phyloP scores from a whole-genome alignment of 2,329 filamentous ascomycete species.

The Fusarium algeriense region DNA sequence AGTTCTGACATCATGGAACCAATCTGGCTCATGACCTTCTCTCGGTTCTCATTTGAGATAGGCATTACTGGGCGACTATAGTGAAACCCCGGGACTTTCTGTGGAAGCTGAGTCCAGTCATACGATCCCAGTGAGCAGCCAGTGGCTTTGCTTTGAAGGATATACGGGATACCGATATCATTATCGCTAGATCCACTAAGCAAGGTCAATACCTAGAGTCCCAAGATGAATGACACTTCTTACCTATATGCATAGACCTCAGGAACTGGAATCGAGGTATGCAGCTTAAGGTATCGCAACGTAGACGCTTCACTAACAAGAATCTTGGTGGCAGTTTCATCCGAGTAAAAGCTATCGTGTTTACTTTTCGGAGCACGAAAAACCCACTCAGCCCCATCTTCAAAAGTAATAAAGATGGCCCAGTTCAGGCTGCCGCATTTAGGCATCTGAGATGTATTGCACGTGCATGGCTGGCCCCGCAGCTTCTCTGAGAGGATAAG shows the following conservation, averaged over 20 bases:
- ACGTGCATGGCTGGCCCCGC: background rate
- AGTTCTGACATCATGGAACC: background rate
- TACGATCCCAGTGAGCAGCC: background rate
- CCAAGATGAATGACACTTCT: fast-evolving
- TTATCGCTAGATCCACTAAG: background rate
- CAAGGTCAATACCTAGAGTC: fast-evolving
- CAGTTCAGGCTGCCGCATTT: background rate
- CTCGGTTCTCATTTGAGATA: background rate
- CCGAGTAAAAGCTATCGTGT: fast-evolving
- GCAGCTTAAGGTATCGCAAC: background rate
- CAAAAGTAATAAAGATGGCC: fast-evolving
- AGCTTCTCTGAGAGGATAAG: background rate
- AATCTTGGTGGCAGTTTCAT: background rate
- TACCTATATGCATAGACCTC: background rate
- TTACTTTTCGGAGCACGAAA: fast-evolving
- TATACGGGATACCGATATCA: background rate
- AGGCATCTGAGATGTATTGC: background rate
- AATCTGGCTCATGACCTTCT: background rate
- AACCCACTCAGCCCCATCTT: background rate
- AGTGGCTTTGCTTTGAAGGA: background rate
- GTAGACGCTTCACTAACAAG: background rate
- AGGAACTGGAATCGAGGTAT: background rate
- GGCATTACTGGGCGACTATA: background rate
- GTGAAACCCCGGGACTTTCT: background rate
- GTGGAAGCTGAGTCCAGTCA: background rate